Base-by-base conservation (phyloP, 2,329 filamentous ascomycete species). In the Talaromyces funiculosus region DNA sequence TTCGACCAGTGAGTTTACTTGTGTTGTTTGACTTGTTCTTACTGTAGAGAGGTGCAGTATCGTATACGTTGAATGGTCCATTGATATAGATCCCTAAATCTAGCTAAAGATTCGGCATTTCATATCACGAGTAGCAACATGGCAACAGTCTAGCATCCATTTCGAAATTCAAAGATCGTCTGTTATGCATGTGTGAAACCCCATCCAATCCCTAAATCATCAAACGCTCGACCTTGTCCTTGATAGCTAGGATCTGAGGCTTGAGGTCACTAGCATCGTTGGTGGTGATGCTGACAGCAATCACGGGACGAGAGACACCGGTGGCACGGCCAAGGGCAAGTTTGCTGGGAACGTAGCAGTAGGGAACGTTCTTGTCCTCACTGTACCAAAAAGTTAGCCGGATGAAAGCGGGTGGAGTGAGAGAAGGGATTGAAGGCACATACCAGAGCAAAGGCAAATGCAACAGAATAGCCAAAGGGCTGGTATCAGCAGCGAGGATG, bases 191-290 rank as follows among this genome's bases (percentile, higher is more conserved):
- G n/a, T n/a, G n/a, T n/a, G n/a, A n/a, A 20, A n/a, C 45, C 58
- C 22, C 37, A 37, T 60, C 33, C 29, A 51, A 51, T 51, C 47
- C 47, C 85, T 88, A 97, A 80, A 97, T 96, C 82, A 93, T 92
- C 68, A 97, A 84, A 70, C 92, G 86, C 84, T 97, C 93, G 60
- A 97, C 90, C 86, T 96, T 95, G 79, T 95, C 90, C 83, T 93
- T 95, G 72, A 97, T 82, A 66, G 87, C 83, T 69, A 89, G 85
- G 77, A 97, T 97, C 82, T 95, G 91, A 71, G 85, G 84, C 77
- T 88, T 90, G 63, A 97, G 82, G 77, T 97, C 92, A 71, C 86
- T 90, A 40, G 88, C 89, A 79, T 96, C 91, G 83, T 96, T 96
- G 77, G 89, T 92, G 67, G 91, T 97, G 78, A 97, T 96, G 71